Percentiles rank a stretch among this genome's conserved stretches.
Evolutionary conservation across 495 filamentous ascomycete species (phyloP).

Genomic region (Chaetomium tenue): DNA sequence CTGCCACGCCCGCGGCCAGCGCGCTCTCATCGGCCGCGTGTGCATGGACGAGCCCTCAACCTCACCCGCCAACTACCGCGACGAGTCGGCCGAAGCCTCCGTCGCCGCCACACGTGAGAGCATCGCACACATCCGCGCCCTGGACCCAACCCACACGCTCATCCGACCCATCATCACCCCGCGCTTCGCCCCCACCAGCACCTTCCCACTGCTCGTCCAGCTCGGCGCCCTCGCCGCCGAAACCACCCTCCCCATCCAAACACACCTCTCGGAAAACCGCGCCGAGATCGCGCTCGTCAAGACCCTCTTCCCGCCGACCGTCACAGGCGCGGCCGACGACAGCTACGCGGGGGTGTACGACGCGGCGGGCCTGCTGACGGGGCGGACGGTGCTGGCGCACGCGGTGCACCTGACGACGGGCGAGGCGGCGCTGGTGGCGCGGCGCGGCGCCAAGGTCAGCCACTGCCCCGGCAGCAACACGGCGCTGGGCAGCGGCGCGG

Average conservation of each 20-base stretch:
- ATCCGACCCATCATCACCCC: conserved; percentile 87
- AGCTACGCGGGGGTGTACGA: conserved; percentile 84
- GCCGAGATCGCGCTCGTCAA: conserved; percentile 68
- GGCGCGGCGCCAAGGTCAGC: conserved; percentile 60
- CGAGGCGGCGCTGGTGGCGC: conserved; percentile 63
- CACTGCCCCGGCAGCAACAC: conserved; percentile 90
- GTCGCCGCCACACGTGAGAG: conserved; percentile 57
- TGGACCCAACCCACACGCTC: conserved; percentile 59
- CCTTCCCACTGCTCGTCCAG: conserved; percentile 52
- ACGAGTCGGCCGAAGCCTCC: conserved; percentile 57
- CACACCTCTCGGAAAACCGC: conserved; percentile 85
- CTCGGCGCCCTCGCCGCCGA: conserved; percentile 64
- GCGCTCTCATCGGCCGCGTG: conserved; percentile 84
- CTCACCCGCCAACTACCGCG: conserved; percentile 72
- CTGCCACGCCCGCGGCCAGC: conserved; percentile 71
- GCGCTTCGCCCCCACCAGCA: conserved; percentile 81
- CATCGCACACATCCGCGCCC: conserved; percentile 63
- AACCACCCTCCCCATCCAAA: conserved; percentile 68
- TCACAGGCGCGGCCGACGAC: conserved; percentile 35
- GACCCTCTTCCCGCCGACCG: conserved; percentile 59
- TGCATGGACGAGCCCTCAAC: conserved; percentile 81
- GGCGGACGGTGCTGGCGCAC: conserved; percentile 81
- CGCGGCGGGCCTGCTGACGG: conserved; percentile 60
- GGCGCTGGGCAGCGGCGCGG: conserved; percentile 70
- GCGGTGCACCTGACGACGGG: conserved; percentile 67